Percentiles rank a stretch among this genome's conserved stretches.
Evolutionary conservation across 192 early-diverging fungal genomes (phyloP).

Genomic region (Coemansia sp.): DNA sequence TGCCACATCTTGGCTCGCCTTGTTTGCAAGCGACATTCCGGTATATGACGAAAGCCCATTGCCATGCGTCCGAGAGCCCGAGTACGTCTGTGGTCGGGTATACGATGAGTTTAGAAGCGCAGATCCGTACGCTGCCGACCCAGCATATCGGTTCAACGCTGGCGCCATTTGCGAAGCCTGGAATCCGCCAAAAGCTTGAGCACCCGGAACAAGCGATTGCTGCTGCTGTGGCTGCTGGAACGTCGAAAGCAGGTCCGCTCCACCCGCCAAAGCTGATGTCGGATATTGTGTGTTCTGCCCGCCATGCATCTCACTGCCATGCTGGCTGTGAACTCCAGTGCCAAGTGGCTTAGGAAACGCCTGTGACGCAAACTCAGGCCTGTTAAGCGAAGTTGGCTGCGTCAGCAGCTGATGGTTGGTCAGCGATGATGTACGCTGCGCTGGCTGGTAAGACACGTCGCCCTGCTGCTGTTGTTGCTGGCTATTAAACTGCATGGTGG

Average conservation of each 20-base stretch:
- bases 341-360: constrained; percentile 11
- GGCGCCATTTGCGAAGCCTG: background rate
- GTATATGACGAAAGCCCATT: constrained; percentile 6
- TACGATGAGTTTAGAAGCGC: constrained; percentile 3
- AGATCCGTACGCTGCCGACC: constrained; percentile 8
- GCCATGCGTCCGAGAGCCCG: constrained; percentile 12
- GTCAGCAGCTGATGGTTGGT: constrained; percentile 31
- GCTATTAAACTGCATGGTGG: constrained; percentile 23
- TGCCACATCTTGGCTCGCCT: constrained; percentile 9
- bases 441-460: constrained; percentile 15
- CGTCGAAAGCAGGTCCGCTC: background rate
- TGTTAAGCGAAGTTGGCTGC: constrained; percentile 19
- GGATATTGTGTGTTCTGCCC: background rate
- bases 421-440: constrained; percentile 35
- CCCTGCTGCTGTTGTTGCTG: constrained; percentile 22
- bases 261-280: constrained; percentile 5
- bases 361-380: constrained; percentile 4
- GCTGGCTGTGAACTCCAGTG: background rate
- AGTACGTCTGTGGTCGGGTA: constrained; percentile 10
- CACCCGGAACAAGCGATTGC: background rate
- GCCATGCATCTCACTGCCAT: background rate
- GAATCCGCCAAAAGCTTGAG: constrained; percentile 1
- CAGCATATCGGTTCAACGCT: background rate
- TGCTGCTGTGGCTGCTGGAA: constrained; percentile 23
- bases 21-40: constrained; percentile 19